Evolutionary conservation across 2,329 filamentous ascomycete genomes (phyloP), one percentile per base, ranked within the genome.

Genomic region (Stemphylium lycopersici): DNA sequence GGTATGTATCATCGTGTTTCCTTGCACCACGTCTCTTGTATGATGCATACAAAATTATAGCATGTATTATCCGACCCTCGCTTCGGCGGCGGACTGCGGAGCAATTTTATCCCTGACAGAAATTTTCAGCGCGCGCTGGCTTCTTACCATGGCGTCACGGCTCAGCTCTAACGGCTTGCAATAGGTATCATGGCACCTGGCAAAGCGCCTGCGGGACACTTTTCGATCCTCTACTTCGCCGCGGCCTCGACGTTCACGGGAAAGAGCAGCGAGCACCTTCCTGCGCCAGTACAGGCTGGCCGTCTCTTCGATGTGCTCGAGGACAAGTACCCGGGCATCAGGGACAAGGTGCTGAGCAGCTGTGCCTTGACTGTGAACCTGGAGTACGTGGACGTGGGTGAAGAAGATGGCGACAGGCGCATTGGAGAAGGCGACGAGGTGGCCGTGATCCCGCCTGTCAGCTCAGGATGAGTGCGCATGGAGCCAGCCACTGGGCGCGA

Each of bases 401-500:
- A 83, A 10, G 78, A 80, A 4, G 79, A 80, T 36, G 76, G 75
- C 41, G 77, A 77, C 13, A 63, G 80, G 22, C 71, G 84, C 51
- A 89, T 96, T 52, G 77, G 85, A 46, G 85, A 85, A 58, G 90
- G 88, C 24, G 91, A 96, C 70, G 91, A 96, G 77, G 90, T 96
- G 50, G 91, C 89, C 37, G 89, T 96, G 32, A 93, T 96, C 52
- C 91, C 91, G 31, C 91, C 91, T 8, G 91, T 96, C 62, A 96
- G 91, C 79, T 92, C 91, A 33, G 91, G 91, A 18, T 59, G 36
- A 48, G 3, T 12, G 32, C 12, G 41, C 26, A 33, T 16, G 12
- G 15, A 29, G 39, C 4, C 13, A 44, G 32, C n/a, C n/a, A n/a
- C n/a, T 26, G 6, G 24, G 13, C 33, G 16, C n/a, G 4, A 22